phyloP scores from a whole-genome alignment of 2,329 filamentous ascomycete genomes.

The Penicillium sp. region DNA sequence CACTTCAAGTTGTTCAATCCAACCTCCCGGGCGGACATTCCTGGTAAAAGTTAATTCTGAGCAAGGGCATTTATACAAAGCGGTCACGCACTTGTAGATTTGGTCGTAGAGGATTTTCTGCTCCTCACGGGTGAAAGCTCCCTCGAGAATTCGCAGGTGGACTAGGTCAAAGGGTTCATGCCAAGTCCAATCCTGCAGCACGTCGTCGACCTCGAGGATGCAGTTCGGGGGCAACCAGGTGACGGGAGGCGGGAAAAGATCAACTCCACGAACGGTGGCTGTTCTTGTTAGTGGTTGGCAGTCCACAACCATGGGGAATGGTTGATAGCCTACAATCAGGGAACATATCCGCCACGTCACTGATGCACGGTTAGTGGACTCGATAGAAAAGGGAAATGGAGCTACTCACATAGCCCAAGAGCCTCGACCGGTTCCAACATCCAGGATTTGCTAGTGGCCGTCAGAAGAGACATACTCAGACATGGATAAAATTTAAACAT shows the following conservation, averaged over 20 bases:
- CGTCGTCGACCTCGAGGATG: constrained; percentile 3
- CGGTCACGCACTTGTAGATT: not conserved
- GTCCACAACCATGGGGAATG: too few relatives aligned
- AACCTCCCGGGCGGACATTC: constrained; percentile 1
- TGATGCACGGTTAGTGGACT: not conserved
- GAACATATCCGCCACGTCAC: constrained; percentile 5
- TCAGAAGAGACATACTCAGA: too few relatives aligned
- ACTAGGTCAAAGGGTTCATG: constrained; percentile 3
- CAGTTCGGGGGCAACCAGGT: constrained; percentile 4
- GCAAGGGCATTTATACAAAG: too few relatives aligned
- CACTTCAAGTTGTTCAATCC: constrained; percentile 2
- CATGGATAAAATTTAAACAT: too few relatives aligned
- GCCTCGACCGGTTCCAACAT: constrained; percentile 3
- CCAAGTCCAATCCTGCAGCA: constrained; percentile 4
- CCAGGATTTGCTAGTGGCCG: not conserved
- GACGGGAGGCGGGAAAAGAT: constrained; percentile 2
- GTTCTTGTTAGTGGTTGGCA: not conserved
- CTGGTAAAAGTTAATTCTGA: not conserved
- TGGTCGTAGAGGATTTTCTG: constrained; percentile 1
- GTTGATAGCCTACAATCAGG: not conserved
- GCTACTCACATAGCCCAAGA: constrained; percentile 2
- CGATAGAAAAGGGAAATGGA: not conserved
- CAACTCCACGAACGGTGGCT: constrained; percentile 3
- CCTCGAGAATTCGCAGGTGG: constrained; percentile 1
- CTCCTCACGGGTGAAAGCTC: constrained; percentile 1